Evolutionary conservation across 768 basidiomycete species (phyloP).

Genomic region (Boletus rufocinnamomeus): DNA sequence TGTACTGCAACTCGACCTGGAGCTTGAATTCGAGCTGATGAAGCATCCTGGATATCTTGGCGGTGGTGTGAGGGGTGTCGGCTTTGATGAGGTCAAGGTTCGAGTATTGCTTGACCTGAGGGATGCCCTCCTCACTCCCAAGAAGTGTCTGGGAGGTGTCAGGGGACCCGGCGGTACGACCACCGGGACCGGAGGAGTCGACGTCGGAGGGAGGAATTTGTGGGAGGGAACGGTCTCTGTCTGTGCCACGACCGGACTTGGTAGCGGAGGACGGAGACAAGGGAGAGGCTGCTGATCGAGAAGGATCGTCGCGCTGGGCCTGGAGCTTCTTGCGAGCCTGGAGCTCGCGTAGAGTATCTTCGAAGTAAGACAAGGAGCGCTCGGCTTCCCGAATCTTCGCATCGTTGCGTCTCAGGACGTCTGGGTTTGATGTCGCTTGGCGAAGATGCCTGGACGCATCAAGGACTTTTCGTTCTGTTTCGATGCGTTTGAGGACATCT

Average conservation of each 20-base stretch:
- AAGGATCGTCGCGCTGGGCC: slow-evolving; percentile 55
- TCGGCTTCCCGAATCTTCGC: slow-evolving; percentile 87
- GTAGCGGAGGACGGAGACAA: slow-evolving; percentile 20
- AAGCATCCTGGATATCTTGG: slow-evolving; percentile 96
- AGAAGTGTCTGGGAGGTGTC: slow-evolving; percentile 43
- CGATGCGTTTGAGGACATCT: slow-evolving; percentile 86
- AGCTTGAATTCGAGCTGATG: slow-evolving; percentile 99
- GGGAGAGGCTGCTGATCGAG: slow-evolving; percentile 51
- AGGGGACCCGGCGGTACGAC: slow-evolving; percentile 39
- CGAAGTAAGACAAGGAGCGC: slow-evolving; percentile 82
- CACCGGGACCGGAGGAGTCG: slow-evolving; percentile 37
- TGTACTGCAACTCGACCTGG: slow-evolving; percentile 97
- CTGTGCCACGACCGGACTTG: slow-evolving; percentile 20
- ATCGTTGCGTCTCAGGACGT: slow-evolving; percentile 80
- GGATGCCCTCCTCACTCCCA: slow-evolving; percentile 41
- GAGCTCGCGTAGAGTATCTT: slow-evolving; percentile 81
- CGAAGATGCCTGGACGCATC: slow-evolving; percentile 79
- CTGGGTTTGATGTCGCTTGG: slow-evolving; percentile 82
- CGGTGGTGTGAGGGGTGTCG: slow-evolving; percentile 93
- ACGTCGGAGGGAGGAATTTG: slow-evolving; percentile 57
- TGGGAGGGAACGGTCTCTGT: slow-evolving; percentile 38
- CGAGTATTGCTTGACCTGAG: slow-evolving; percentile 68
- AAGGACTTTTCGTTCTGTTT: slow-evolving; percentile 90
- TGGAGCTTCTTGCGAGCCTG: slow-evolving; percentile 73
- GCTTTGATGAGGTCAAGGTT: slow-evolving; percentile 96